Base-by-base conservation (phyloP, 1,284 basidiomycete species). In the Paramarasmius palmivorus region DNA sequence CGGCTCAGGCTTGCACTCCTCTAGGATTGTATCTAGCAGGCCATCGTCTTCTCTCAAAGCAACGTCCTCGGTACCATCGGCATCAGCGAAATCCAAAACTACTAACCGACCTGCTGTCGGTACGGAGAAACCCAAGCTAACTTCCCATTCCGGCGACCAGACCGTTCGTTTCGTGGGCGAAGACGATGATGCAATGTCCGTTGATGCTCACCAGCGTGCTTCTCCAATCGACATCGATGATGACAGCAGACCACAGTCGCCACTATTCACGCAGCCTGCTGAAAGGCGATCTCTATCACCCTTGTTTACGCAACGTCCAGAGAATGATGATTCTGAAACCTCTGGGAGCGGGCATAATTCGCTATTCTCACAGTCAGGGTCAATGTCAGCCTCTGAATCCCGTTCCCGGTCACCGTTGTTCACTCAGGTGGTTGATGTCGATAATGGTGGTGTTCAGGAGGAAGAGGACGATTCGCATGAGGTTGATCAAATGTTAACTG, bases 401-500 rank as follows among this genome's bases (percentile, higher is more conserved):
- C 2, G 12, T 2, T 36, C 25, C 14, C n/a, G n/a, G n/a, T n/a
- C n/a, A n/a, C 26, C 29, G 29, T 32, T 32, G 29, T 32, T 32
- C 39, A 32, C 40, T 3, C 29, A 42, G 22, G 32, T 15, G 25
- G 36, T 26, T 15, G 41, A 4, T 5, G 25, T 17, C 35, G 51
- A 46, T 20, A 36, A 12, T 32, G 12, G 29, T 32, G 29, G 44
- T 22, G 37, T 40, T 4, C 26, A 44, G 4, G 12, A 23, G 35
- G 32, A 41, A 20, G 38, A 55, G 23, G 44, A 53, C 20, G 49
- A 49, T 37, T 29, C 42, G 7, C n/a, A n/a, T n/a, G 49, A 50
- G 37, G 49, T 55, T 25, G 25, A 52, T 20, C 29, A 49, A 23
- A 35, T 55, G 29, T 39, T 55, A 9, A 42, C 38, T 9, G 49